Evolutionary conservation across 768 basidiomycete species (phyloP).

Genomic region (Cystobasidiopsis lactophilus): DNA sequence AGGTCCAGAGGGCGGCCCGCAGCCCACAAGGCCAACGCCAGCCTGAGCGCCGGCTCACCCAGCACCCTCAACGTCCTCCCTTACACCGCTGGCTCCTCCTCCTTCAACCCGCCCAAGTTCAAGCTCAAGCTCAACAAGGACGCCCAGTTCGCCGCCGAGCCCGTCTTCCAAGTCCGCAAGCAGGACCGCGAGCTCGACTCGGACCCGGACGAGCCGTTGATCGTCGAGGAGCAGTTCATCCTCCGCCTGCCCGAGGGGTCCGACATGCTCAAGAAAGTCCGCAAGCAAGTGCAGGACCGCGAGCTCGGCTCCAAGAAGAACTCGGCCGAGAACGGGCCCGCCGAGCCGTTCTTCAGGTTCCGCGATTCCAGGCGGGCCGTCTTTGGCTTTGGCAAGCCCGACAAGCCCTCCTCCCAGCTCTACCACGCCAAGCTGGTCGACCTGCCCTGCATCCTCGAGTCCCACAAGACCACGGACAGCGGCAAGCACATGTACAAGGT

Average conservation of each 20-base stretch:
- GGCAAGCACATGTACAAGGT: constrained; percentile 90
- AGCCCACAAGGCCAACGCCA: too few relatives aligned
- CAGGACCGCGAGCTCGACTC: constrained; percentile 35
- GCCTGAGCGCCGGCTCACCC: not conserved
- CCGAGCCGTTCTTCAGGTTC: constrained; percentile 67
- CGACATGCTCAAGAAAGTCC: constrained; percentile 38
- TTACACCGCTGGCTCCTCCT: not conserved
- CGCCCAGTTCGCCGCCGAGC: not conserved
- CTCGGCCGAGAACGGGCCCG: not conserved
- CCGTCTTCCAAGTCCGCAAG: constrained; percentile 7
- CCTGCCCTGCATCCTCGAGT: constrained; percentile 76
- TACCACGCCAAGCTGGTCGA: constrained; percentile 90
- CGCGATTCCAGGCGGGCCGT: constrained; percentile 81
- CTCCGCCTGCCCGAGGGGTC: constrained; percentile 67
- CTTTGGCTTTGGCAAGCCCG: constrained; percentile 41
- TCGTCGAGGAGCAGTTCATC: constrained; percentile 94
- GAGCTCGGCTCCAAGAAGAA: constrained; percentile 28
- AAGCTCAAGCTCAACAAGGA: constrained; percentile 6
- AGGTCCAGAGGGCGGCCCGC: too few relatives aligned
- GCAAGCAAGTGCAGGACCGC: constrained; percentile 54
- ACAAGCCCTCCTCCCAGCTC: constrained; percentile 12
- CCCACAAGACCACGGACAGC: constrained; percentile 85
- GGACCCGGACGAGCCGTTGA: constrained; percentile 70
- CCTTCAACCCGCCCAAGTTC: not conserved
- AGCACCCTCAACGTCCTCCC: not conserved